A percentile compares a stretch with the other conserved stretches of the same genome.
Evolutionary conservation across 805 yeast genomes (phyloP).

Genomic region (Torulaspora microellipsoides): DNA sequence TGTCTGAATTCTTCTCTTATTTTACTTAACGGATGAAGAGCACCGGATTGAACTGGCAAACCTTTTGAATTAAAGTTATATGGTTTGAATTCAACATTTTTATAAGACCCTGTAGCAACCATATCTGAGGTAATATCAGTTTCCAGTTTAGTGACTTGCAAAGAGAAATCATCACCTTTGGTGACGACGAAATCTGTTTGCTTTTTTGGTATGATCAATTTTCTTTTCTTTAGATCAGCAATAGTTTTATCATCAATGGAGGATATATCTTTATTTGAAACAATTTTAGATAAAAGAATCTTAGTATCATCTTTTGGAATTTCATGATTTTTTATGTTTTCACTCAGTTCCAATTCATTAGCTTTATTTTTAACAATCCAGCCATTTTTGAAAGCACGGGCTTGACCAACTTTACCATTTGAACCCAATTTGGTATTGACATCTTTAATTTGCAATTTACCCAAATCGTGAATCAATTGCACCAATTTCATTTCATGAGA

Average conservation of each 20-base stretch:
- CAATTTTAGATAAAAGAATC: slow-evolving; percentile 53
- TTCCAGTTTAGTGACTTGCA: slow-evolving; percentile 73
- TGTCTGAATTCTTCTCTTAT: slow-evolving; percentile 97
- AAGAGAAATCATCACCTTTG: slow-evolving; percentile 82
- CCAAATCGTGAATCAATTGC: slow-evolving; percentile 68
- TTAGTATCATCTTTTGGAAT: slow-evolving; percentile 56
- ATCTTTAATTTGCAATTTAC: slow-evolving; percentile 75
- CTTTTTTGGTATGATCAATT: slow-evolving; percentile 68
- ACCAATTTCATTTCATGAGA: slow-evolving; percentile 86
- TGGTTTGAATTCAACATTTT: slow-evolving; percentile 79
- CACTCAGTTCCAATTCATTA: slow-evolving; percentile 54
- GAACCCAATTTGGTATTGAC: slow-evolving; percentile 68
- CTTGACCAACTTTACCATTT: slow-evolving; percentile 90
- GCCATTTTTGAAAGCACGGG: slow-evolving; percentile 94
- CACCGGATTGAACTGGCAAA: slow-evolving; percentile 78
- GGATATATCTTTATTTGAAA: slow-evolving; percentile 16
- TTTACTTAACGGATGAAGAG: slow-evolving; percentile 92
- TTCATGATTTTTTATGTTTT: slow-evolving; percentile 41
- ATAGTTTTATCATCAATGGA: slow-evolving; percentile 56
- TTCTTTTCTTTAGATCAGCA: slow-evolving; percentile 89
- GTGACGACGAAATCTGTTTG: slow-evolving; percentile 66
- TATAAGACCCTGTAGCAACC: slow-evolving; percentile 81
- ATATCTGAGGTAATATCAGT: slow-evolving; percentile 94
- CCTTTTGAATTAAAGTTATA: slow-evolving; percentile 97
- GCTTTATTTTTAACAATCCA: slow-evolving; percentile 92